Evolutionary conservation across 345 rosid genomes (phyloP).

Genomic region (Passiflora organensis): DNA sequence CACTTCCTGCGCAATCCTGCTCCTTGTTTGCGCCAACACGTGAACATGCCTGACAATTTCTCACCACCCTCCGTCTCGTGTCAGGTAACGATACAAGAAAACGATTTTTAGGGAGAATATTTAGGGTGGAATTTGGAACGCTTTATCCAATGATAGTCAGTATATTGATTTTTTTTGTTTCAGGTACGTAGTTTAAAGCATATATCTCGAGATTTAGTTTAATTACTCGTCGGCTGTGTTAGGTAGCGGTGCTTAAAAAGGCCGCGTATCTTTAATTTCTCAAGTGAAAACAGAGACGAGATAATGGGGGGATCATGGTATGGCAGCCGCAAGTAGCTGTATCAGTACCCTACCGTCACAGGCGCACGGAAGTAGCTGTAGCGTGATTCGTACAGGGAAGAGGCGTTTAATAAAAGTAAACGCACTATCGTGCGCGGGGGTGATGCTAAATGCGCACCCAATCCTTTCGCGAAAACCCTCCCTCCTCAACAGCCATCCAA

Average conservation of each 20-base stretch:
- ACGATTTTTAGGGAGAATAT: too few species aligned
- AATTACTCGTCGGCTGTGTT: not conserved
- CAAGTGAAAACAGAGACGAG: constrained; percentile 1
- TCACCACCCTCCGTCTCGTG: not conserved
- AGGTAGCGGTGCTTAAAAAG: too few species aligned
- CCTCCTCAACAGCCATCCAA: constrained; percentile 29
- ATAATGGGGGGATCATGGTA: not conserved
- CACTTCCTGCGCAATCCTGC: not conserved
- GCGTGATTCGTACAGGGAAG: not conserved
- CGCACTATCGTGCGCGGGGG: constrained; percentile 6
- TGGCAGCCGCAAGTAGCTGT: not conserved
- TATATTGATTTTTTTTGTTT: too few species aligned
- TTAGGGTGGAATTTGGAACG: too few species aligned
- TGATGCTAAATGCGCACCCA: constrained; percentile 8
- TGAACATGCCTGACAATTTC: constrained; percentile 13
- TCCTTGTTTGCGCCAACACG: not conserved
- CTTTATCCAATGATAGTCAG: too few species aligned
- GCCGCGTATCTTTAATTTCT: too few species aligned
- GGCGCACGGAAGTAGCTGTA: constrained; percentile 17
- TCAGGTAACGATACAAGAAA: too few species aligned
- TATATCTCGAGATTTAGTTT: too few species aligned
- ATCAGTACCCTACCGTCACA: constrained; percentile 2
- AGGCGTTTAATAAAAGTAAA: not conserved
- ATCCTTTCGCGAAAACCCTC: not conserved
- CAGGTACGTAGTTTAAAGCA: too few species aligned